Percentiles rank a stretch among this genome's conserved stretches.
These are phyloP conservation scores for Bacidia rubella DNA, from an alignment of 495 filamentous ascomycete species.

Conservation along the genomic window DNA sequence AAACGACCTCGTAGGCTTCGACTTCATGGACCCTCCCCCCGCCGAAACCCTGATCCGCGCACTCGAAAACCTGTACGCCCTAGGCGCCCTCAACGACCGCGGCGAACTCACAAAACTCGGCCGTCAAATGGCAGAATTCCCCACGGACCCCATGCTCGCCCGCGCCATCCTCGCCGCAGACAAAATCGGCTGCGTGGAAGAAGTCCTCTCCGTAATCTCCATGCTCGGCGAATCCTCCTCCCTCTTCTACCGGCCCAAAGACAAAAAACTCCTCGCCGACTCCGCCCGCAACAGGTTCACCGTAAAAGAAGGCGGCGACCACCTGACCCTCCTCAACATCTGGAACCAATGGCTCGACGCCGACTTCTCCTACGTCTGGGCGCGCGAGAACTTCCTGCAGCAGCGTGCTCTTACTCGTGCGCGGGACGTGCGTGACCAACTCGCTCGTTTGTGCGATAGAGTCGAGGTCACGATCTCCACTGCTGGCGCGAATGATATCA, in stretches of 20 bases:
- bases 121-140: slow-evolving; percentile 93
- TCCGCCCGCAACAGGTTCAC: slow-evolving; percentile 87
- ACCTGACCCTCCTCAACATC: slow-evolving; percentile 82
- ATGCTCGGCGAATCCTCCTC: slow-evolving; percentile 84
- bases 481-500: slow-evolving; percentile 53
- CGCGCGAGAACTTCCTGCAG: slow-evolving; percentile 87
- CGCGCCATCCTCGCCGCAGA: slow-evolving; percentile 85
- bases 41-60: slow-evolving; percentile 84
- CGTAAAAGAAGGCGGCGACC: slow-evolving; percentile 83
- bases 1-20: slow-evolving; percentile 86
- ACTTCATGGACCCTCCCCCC: slow-evolving; percentile 91
- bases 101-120: slow-evolving; percentile 87
- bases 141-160: slow-evolving; percentile 85
- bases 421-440: slow-evolving; percentile 85
- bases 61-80: slow-evolving; percentile 81
- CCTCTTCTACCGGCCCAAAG: slow-evolving; percentile 91
- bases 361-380: slow-evolving; percentile 82
- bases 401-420: slow-evolving; percentile 75
- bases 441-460: slow-evolving; percentile 86
- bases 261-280: slow-evolving; percentile 94
- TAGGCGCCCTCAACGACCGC: slow-evolving; percentile 78
- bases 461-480: slow-evolving; percentile 69
- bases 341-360: slow-evolving; percentile 95
- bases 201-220: slow-evolving; percentile 85
- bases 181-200: slow-evolving; percentile 79